Conservation (phyloP, 257 asterid genomes). For the Solanum appendiculatum region DNA sequence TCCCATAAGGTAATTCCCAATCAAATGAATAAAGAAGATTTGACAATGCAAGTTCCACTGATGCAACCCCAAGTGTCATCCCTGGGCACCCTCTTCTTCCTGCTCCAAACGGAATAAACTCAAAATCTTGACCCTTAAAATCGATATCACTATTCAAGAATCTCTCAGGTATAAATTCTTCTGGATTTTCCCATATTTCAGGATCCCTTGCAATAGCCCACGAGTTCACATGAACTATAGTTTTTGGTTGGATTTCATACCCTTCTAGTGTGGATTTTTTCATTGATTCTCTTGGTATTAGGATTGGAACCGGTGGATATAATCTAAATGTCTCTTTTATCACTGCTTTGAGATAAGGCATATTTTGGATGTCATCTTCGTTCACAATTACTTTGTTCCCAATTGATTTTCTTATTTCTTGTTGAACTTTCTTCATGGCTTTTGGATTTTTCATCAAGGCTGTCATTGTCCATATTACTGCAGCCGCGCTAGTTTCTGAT, state of each 20-base stretch:
- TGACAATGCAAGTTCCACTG: no score
- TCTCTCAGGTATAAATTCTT: not conserved
- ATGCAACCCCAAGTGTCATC: no score
- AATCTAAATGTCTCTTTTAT: not conserved
- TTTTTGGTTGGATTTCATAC: not conserved
- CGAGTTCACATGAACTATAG: no score
- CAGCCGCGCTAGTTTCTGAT: not conserved
- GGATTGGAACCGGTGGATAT: not conserved
- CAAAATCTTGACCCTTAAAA: no score
- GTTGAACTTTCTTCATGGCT: not conserved
- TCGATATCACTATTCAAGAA: not conserved
- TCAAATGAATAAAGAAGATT: no score
- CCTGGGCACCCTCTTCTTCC: no score
- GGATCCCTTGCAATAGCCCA: not conserved
- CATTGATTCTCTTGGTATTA: not conserved
- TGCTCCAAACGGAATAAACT: not conserved
- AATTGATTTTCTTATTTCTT: not conserved
- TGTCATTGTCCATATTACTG: not conserved
- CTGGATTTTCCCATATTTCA: not conserved
- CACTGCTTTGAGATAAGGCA: not conserved
- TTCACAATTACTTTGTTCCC: not conserved
- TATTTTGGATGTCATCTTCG: not conserved
- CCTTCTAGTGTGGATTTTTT: not conserved
- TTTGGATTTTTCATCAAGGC: not conserved
- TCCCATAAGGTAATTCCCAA: no score